Evolutionary conservation across 305 asterid genomes (phyloP), one percentile per base, ranked within the genome.

Genomic region (Plantago rigida): DNA sequence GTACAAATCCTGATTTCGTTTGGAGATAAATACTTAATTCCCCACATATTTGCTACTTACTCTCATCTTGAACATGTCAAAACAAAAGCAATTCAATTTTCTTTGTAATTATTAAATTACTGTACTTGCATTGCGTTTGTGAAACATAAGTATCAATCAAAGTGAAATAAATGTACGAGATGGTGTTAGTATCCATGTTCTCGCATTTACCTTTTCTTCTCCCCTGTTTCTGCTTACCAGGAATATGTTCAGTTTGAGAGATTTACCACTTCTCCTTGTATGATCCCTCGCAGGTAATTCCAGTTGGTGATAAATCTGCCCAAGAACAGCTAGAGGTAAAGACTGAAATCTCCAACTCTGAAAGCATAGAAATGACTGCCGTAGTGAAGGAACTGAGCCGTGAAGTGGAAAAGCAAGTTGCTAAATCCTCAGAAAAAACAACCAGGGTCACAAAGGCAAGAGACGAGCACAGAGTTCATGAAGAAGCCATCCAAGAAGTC

Each of bases 221-320:
- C 9, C 34, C 2, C 29, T 10, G 4, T 2, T 51, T 5, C 9
- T n/a, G 19, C 17, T 13, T 7, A 17, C 11, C 11, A 34, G 22
- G 47, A 11, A 51, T 3, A 17, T 50, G 24, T 22, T 9, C 36
- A 6, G 14, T 24, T 51, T 51, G 4, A 22, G 17, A 62, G 63
- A 64, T 34, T 78, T 67, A 64, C 65, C 54, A 59, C 46, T 53
- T 49, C 65, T 69, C 65, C 63, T 71, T 62, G 17, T 62, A n/a
- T 71, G 63, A 62, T 64, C 59, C n/a, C n/a, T 84, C 47, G 66
- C 79, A 93, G 99, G 91, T 77, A 69, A 63, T 57, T 67, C 77
- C 84, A 46, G 79, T 78, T 52, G 81, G 84, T 63, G 87, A 81
- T 47, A 84, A 77, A 68, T 71, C 81, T 64, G 86, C 72, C 55